Conservation (phyloP, 2,329 filamentous ascomycete genomes). For the Ambrosiella beaveri region DNA sequence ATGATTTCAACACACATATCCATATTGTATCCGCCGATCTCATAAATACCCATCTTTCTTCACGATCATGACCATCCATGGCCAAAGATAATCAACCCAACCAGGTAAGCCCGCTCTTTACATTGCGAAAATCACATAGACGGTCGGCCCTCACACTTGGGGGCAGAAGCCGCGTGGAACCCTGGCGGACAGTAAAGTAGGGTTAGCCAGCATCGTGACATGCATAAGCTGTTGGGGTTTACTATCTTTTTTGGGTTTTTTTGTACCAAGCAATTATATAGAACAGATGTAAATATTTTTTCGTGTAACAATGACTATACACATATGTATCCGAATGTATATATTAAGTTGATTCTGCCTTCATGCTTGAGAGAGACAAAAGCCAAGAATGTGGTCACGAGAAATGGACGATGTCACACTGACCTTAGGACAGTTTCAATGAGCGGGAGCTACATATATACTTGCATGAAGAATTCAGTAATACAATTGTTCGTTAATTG, state of each 20-base stretch:
- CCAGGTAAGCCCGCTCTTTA: neutral
- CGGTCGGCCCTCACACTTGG: neutral
- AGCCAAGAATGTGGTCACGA: too few relatives aligned
- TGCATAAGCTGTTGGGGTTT: neutral
- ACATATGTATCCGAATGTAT: too few relatives aligned
- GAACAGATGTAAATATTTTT: too few relatives aligned
- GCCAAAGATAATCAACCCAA: neutral
- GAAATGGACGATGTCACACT: too few relatives aligned
- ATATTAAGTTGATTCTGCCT: too few relatives aligned
- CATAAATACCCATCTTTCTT: neutral
- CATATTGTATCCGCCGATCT: too few relatives aligned
- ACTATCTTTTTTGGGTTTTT: neutral
- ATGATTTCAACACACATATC: too few relatives aligned
- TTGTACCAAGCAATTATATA: neutral
- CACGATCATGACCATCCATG: neutral
- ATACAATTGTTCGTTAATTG: neutral
- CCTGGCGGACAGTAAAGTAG: neutral
- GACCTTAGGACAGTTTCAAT: too few relatives aligned
- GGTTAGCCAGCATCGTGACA: neutral
- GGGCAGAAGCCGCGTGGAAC: neutral
- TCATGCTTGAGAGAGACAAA: too few relatives aligned
- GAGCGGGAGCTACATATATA: neutral
- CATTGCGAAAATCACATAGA: neutral
- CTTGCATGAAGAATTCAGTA: neutral
- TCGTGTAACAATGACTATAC: too few relatives aligned